Percentiles rank a stretch among this genome's conserved stretches.
Evolutionary conservation across 129 eudicot genomes (phyloP).

Genomic region (Dittrichia graveolens): DNA sequence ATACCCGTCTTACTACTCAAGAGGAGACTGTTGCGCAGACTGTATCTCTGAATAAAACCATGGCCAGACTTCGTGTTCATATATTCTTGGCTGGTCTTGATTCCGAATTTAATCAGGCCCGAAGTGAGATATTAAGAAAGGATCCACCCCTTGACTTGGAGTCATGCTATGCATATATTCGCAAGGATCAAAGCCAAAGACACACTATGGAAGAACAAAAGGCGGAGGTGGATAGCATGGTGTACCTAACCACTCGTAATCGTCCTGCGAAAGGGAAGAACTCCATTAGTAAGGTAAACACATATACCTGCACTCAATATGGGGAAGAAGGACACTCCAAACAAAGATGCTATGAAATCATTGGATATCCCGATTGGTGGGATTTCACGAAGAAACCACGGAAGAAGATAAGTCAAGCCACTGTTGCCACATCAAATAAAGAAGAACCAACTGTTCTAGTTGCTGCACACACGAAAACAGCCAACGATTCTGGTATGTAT

Average conservation of each 20-base stretch:
- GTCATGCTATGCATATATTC: too few species aligned
- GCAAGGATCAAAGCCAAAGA: constrained; percentile 2
- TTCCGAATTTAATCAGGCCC: constrained; percentile 12
- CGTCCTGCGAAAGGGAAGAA: too few species aligned
- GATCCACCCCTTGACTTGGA: too few species aligned
- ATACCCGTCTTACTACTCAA: neutral
- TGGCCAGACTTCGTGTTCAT: too few species aligned
- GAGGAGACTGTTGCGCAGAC: too few species aligned
- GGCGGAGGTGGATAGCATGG: neutral
- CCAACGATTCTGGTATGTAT: constrained; percentile 5
- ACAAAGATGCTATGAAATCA: constrained; percentile 21
- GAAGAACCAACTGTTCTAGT: neutral
- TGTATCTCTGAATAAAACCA: too few species aligned
- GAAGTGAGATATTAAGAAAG: constrained; percentile 20
- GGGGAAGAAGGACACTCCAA: constrained; percentile 23
- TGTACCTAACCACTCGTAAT: neutral
- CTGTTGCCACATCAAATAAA: neutral
- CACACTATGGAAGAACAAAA: constrained; percentile 20
- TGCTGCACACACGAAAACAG: neutral
- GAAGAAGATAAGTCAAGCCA: constrained; percentile 11
- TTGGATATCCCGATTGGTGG: too few species aligned
- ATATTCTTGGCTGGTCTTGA: too few species aligned
- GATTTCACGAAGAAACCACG: constrained; percentile 16
- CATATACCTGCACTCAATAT: too few species aligned
- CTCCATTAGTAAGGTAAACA: too few species aligned